phyloP scores from a whole-genome alignment of 2,329 filamentous ascomycete species.

The Fusarium lateritium region DNA sequence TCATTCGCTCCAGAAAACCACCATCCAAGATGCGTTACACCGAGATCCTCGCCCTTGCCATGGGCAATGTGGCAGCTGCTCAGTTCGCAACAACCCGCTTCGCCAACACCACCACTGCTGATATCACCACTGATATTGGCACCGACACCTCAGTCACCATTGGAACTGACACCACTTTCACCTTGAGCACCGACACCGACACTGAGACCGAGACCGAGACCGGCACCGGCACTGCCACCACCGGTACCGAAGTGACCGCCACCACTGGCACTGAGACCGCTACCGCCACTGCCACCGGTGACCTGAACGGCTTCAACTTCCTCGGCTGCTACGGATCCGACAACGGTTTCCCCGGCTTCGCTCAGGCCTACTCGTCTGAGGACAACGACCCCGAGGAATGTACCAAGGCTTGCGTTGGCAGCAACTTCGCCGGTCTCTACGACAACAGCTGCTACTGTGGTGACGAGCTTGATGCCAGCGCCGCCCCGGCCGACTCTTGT shows the following conservation, averaged over 20 bases:
- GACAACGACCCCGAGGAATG: constrained; percentile 44
- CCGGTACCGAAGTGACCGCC: constrained; percentile 3
- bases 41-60: constrained; percentile 51
- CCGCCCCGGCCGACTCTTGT: constrained; percentile 37
- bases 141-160: neutral
- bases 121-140: constrained; percentile 8
- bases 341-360: constrained; percentile 49
- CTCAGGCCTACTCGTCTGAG: constrained; percentile 13
- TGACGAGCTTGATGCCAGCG: constrained; percentile 18
- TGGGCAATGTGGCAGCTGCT: constrained; percentile 51
- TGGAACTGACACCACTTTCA: neutral
- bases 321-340: constrained; percentile 51
- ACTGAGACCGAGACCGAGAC: constrained; percentile 3
- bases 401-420: constrained; percentile 43
- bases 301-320: constrained; percentile 40
- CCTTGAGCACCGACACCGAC: neutral
- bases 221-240: constrained; percentile 11
- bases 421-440: constrained; percentile 47
- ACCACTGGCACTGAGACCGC: constrained; percentile 2
- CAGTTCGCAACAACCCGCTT: constrained; percentile 31
- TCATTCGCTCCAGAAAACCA: constrained; percentile 47
- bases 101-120: constrained; percentile 17
- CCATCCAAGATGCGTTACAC: constrained; percentile 52
- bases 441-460: constrained; percentile 53
- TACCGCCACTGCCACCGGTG: constrained; percentile 14